Conservation (phyloP, 352 stramenopile genomes). For the Pythium oligandrum region DNA sequence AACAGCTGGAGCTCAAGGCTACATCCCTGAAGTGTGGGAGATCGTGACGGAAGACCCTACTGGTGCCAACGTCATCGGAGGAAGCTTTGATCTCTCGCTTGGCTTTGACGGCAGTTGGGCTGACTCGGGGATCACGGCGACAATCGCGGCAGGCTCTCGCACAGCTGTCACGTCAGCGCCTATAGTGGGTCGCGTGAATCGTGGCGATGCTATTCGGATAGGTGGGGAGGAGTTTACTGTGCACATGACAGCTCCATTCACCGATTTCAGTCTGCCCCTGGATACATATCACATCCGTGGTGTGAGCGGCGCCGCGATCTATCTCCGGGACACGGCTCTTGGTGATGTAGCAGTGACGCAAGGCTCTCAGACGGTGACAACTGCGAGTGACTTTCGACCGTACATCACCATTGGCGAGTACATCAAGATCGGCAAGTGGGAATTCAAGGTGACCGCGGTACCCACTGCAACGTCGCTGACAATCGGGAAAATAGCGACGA, state of each 20-base stretch:
- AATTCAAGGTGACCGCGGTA: slow-evolving; percentile 42
- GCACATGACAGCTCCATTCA: slow-evolving; percentile 64
- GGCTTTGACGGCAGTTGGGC: slow-evolving; percentile 62
- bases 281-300: slow-evolving; percentile 67
- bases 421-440: slow-evolving; percentile 45
- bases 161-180: slow-evolving; percentile 31
- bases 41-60: slow-evolving; percentile 37
- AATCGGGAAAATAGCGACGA: slow-evolving; percentile 24
- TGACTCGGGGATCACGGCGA: slow-evolving; percentile 29
- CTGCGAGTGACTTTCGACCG: slow-evolving; percentile 35
- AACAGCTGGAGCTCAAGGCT: slow-evolving; percentile 34
- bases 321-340: slow-evolving; percentile 58
- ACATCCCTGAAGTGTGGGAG: slow-evolving; percentile 64
- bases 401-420: slow-evolving; percentile 36
- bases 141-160: slow-evolving; percentile 42
- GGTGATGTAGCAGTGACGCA: slow-evolving; percentile 49
- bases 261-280: slow-evolving; percentile 53
- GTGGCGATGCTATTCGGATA: slow-evolving; percentile 54
- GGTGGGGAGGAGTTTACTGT: slow-evolving; percentile 54
- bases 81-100: slow-evolving; percentile 67
- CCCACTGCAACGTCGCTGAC: slow-evolving; percentile 20
- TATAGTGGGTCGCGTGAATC: slow-evolving; percentile 67
- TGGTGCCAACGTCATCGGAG: slow-evolving; percentile 31
- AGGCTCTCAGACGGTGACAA: slow-evolving; percentile 28
- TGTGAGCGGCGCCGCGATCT: slow-evolving; percentile 21